Evolutionary conservation across 2,329 filamentous ascomycete genomes (phyloP).

Genomic region (Microsporum canis): DNA sequence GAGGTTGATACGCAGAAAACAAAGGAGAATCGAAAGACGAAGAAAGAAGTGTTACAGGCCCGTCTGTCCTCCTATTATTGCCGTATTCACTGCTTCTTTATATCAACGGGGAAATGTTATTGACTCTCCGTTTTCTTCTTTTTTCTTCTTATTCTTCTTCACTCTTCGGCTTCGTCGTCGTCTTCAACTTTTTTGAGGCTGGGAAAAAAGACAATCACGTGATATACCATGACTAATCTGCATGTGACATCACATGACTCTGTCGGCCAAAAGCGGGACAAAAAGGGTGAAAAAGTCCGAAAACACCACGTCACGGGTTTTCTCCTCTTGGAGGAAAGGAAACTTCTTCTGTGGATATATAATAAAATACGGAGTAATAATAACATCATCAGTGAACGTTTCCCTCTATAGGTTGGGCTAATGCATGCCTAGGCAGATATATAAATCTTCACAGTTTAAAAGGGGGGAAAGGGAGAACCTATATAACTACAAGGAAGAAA

Average conservation of each 20-base stretch:
- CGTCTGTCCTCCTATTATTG: not conserved
- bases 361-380: no score
- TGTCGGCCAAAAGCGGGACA: not conserved
- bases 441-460: not conserved
- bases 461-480: not conserved
- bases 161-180: not conserved
- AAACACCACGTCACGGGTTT: not conserved
- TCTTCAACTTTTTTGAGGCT: not conserved
- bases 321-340: not conserved
- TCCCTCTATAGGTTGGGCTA: not conserved
- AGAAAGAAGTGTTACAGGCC: not conserved
- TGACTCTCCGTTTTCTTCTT: not conserved
- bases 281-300: not conserved
- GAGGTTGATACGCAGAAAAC: not conserved
- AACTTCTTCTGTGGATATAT: no score
- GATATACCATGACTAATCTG: not conserved
- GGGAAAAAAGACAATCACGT: not conserved
- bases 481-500: not conserved
- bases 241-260: not conserved
- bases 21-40: not conserved
- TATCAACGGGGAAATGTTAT: not conserved
- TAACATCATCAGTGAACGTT: not conserved
- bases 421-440: not conserved
- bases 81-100: not conserved
- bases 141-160: not conserved